Base-by-base conservation (phyloP, 1,139 yeast genomes). In the Nakaseomyces sp. region DNA sequence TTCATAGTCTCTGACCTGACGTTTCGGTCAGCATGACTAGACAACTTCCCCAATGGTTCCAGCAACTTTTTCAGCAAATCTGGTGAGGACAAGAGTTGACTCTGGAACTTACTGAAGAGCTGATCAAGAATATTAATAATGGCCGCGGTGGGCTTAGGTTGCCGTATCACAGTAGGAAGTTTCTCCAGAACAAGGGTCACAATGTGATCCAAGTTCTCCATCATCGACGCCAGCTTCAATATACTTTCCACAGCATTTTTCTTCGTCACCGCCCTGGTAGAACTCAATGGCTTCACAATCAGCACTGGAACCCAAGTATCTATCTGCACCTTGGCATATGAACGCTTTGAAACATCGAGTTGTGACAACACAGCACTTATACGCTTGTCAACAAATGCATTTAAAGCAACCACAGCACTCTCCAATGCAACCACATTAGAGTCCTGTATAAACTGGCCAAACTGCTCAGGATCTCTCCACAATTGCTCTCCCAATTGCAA, bases 341-440 rank as follows among this genome's bases (percentile, higher is more conserved):
- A 17, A 10, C 35, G 32, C 8, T 13, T 20, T 18, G 32, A 19
- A 22, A 26, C 5, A 33, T 40, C 9, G 30, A 15, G 5, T 46
- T 45, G 30, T 38, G 45, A 35, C 42, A 39, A 10, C 36, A 35
- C 16, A 4, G 8, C 8, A 10, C n/a, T 10, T 22, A 35, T 35
- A 28, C 29, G 19, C 19, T 15, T 35, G n/a, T 31, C 39, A 29
- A 54, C 42, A 16, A 51, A 42, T 6, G 46, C 30, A 10, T 42
- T 45, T 33, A 57, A 63, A 5, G 84, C 71, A 10, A 68, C 63
- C 31, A 87, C 68, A 10, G 88, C 97, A 0, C 83, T 68, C 58
- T 91, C 97, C 54, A 88, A 95, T 0, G 98, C 96, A 18, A 85
- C 94, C 13, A 88, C 96, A 61, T 91, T 91, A 36, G 82, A 63